Base-by-base conservation (phyloP, 2,329 filamentous ascomycete species). In the Pseudogymnoascus sp. region DNA sequence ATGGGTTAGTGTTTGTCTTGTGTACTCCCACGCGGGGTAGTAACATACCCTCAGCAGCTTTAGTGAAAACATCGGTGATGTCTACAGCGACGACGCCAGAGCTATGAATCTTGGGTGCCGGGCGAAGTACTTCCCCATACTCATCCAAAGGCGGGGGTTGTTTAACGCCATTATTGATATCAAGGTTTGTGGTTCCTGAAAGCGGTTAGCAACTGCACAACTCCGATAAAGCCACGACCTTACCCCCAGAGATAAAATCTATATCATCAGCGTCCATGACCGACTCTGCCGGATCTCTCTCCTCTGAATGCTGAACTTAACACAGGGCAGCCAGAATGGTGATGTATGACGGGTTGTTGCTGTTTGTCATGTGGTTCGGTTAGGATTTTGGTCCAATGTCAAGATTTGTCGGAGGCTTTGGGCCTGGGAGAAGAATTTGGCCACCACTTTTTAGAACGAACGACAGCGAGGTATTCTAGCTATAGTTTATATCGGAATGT, bases 61-160 rank as follows among this genome's bases (percentile, higher is more conserved):
- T 70, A 5, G 73, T 72, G 68, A 88, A 88, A 65, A 78, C 78
- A 17, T 79, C 72, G 1, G 85, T 87, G 61, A 88, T 84, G 69
- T 88, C 84, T 26, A 78, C 77, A 38, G 82, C 76, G 62, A 86
- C 73, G 23, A 88, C 74, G 40, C 84, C 83, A 9, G 79, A 75
- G 60, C 68, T 73, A 26, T 71, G 67, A 35, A 75, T 62, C 60
- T 68, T 69, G 10, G 72, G 72, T 44, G 70, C 67, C 53, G 70
- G 69, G 56, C 70, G 71, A 56, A 69, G 72, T 42, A 69, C 68
- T 37, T 64, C 59, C 40, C 70, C 68, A 35, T 66, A 71, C 21
- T 64, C 67, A 35, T 67, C 63, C 63, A 72, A 70, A 2, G 65
- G 40, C 3, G 59, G 31, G 33, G 62, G 67, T 59, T 68, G 64